Conservation (phyloP, 225 moss, liverwort and hornwort species). For the Climacium dendroides region DNA sequence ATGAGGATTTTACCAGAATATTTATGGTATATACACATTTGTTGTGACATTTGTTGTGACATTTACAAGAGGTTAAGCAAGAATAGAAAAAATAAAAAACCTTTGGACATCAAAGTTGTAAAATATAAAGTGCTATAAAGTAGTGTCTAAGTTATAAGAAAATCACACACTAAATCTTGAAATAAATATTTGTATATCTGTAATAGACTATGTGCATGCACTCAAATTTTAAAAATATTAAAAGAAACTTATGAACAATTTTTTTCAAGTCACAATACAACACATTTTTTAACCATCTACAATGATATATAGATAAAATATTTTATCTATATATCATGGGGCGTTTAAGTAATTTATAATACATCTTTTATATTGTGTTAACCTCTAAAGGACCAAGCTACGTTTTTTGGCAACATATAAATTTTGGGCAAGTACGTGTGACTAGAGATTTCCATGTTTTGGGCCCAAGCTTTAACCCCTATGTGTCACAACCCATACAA, state of each 20-base stretch:
- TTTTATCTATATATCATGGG: too few species aligned
- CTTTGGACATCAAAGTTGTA: rapidly evolving
- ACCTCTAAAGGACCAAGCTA: too few species aligned
- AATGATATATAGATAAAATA: too few species aligned
- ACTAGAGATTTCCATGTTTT: too few species aligned
- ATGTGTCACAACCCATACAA: too few species aligned
- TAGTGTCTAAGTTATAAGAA: background rate
- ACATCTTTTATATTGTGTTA: background rate
- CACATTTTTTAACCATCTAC: too few species aligned
- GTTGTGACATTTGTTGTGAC: too few species aligned
- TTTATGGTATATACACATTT: background rate
- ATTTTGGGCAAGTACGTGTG: too few species aligned
- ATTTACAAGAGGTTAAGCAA: background rate
- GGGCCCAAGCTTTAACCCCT: too few species aligned
- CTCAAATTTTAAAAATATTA: background rate
- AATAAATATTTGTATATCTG: background rate
- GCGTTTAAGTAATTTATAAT: background rate
- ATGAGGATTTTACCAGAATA: background rate
- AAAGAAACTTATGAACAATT: too few species aligned
- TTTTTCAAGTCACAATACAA: too few species aligned
- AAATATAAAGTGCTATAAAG: background rate
- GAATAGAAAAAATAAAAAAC: background rate
- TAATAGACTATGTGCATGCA: background rate
- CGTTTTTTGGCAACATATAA: too few species aligned
- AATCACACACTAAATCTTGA: background rate